phyloP scores from a whole-genome alignment of 1,284 basidiomycete genomes.

The Puccinia coronata region DNA sequence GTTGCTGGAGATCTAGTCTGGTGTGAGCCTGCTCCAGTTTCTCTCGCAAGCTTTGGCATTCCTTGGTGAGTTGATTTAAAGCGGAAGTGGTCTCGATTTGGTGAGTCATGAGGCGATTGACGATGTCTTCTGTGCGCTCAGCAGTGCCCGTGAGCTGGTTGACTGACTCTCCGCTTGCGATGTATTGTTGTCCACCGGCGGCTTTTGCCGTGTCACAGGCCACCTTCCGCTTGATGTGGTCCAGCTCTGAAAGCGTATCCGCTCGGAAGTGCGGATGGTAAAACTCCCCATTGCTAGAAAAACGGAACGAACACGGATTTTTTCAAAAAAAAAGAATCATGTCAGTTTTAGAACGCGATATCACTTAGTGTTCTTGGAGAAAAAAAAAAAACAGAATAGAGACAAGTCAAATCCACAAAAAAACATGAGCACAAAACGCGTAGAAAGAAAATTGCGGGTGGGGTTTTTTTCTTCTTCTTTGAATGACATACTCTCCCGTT shows the following conservation, averaged over 20 bases:
- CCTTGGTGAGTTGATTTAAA: slow-evolving; percentile 54
- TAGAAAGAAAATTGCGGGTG: slow-evolving; percentile 8
- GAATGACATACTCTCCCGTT: too few species aligned
- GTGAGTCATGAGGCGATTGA: slow-evolving; percentile 53
- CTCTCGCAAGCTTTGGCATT: slow-evolving; percentile 38
- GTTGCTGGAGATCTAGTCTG: slow-evolving; percentile 34
- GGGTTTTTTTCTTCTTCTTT: too few species aligned
- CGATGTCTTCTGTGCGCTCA: slow-evolving; percentile 16
- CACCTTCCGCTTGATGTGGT: slow-evolving; percentile 73
- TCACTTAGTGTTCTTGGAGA: not conserved
- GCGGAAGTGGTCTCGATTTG: slow-evolving; percentile 57
- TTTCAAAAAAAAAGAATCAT: not conserved
- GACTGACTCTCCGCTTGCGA: slow-evolving; percentile 30
- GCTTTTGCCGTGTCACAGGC: slow-evolving; percentile 65
- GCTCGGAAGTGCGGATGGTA: slow-evolving; percentile 90
- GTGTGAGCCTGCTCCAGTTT: slow-evolving; percentile 29
- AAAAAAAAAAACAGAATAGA: not conserved
- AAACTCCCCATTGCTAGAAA: slow-evolving; percentile 85
- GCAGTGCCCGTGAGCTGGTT: not conserved
- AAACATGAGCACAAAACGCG: not conserved
- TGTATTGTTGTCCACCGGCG: slow-evolving; percentile 10
- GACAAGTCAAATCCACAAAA: not conserved
- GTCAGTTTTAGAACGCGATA: slow-evolving; percentile 22
- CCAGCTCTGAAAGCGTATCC: slow-evolving; percentile 60
- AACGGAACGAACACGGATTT: slow-evolving; percentile 21